Conservation (phyloP, 116 monocot species). For the Phalaenopsis hybrid region DNA sequence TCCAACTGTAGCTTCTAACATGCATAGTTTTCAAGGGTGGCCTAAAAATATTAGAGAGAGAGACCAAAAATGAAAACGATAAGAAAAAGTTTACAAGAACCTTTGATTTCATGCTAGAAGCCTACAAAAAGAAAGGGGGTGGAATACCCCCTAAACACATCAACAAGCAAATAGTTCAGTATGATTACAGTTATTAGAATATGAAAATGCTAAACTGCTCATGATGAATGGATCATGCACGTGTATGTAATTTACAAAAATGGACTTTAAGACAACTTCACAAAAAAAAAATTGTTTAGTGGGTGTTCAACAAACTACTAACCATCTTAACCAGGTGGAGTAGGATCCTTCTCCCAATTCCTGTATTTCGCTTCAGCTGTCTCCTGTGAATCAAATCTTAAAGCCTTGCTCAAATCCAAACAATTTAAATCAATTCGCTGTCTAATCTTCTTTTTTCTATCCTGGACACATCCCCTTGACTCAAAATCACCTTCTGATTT, state of each 20-base stretch:
- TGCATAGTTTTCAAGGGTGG: neutral
- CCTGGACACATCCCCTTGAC: conserved; percentile 75
- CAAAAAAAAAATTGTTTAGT: neutral
- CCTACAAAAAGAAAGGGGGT: no score
- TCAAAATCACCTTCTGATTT: conserved; percentile 70
- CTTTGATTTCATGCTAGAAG: no score
- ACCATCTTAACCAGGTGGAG: conserved; percentile 97
- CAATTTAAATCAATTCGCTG: conserved; percentile 95
- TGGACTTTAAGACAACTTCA: neutral
- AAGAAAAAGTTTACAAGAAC: no score
- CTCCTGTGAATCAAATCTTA: conserved; percentile 96
- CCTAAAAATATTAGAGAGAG: neutral
- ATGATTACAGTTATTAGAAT: no score
- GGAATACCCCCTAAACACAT: no score
- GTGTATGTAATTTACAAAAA: neutral
- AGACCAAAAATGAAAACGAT: neutral
- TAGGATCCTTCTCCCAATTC: conserved; percentile 99
- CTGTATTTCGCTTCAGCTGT: conserved; percentile 86
- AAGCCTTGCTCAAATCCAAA: conserved; percentile 82
- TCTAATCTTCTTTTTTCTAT: conserved; percentile 92
- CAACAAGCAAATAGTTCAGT: no score
- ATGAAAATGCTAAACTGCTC: no score
- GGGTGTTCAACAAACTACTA: conserved; percentile 14
- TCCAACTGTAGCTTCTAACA: neutral
- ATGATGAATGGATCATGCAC: neutral